Evolutionary conservation across 805 yeast genomes (phyloP).

Genomic region (Suhomyces pyralidae): DNA sequence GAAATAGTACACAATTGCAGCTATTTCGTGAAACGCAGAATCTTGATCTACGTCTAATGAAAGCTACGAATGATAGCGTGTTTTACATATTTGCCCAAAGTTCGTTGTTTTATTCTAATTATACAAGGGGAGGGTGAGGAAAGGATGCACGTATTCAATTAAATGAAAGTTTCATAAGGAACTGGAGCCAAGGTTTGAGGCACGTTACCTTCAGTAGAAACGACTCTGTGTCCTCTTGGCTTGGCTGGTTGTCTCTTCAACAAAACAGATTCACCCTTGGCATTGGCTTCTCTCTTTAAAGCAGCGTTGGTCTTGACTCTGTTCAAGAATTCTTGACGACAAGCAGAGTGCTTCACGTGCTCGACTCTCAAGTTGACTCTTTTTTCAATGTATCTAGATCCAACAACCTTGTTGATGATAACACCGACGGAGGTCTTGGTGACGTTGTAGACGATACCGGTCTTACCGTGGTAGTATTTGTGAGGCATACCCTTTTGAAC

Average conservation of each 20-base stretch:
- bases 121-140: slow-evolving; percentile 7
- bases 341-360: slow-evolving; percentile 99
- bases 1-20: background rate
- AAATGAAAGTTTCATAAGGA: slow-evolving; percentile 99
- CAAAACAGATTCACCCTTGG: slow-evolving; percentile 82
- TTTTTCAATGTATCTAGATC: slow-evolving; percentile 98
- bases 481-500: slow-evolving; percentile 99
- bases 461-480: slow-evolving; percentile 99
- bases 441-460: slow-evolving; percentile 98
- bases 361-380: slow-evolving; percentile 98
- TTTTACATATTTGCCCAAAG: slow-evolving; percentile 4
- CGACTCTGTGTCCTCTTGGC: slow-evolving; percentile 91
- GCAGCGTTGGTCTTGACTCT: slow-evolving; percentile 98
- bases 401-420: slow-evolving; percentile 96
- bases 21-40: background rate
- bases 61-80: slow-evolving; percentile 8
- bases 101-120: background rate
- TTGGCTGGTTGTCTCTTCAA: slow-evolving; percentile 98
- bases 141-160: slow-evolving; percentile 28
- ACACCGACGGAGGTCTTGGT: slow-evolving; percentile 99
- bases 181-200: slow-evolving; percentile 99
- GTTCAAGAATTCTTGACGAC: slow-evolving; percentile 98
- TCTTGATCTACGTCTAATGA: slow-evolving; percentile 7
- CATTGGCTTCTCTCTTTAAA: slow-evolving; percentile 90
- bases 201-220: slow-evolving; percentile 74